Conservation (phyloP, 208 protist species). For the Crithidia fasciculata region DNA sequence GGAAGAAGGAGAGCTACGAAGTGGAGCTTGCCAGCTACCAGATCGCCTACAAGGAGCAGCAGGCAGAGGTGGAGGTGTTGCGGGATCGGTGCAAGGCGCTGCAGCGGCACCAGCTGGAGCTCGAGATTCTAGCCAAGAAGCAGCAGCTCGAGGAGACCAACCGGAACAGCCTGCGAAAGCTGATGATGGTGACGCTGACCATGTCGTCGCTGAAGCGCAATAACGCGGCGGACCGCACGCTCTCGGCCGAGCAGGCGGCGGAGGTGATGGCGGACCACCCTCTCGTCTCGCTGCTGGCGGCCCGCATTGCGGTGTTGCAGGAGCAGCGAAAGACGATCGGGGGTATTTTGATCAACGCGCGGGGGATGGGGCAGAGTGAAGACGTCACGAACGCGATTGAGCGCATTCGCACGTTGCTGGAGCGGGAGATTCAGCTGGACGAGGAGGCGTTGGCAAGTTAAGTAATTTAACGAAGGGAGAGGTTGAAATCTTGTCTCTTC, state of each 20-base stretch:
- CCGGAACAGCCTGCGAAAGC: slow-evolving; percentile 38
- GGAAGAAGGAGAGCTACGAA: slow-evolving; percentile 49
- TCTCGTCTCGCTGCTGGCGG: slow-evolving; percentile 40
- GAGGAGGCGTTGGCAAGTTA: slow-evolving; percentile 21
- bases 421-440: slow-evolving; percentile 28
- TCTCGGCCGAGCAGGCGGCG: slow-evolving; percentile 27
- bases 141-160: slow-evolving; percentile 53
- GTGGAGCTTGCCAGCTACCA: slow-evolving; percentile 74
- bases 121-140: slow-evolving; percentile 57
- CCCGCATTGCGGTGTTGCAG: slow-evolving; percentile 50
- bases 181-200: slow-evolving; percentile 23
- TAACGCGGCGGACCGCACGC: slow-evolving; percentile 16
- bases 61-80: slow-evolving; percentile 60
- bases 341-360: slow-evolving; percentile 27
- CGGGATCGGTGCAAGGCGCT: slow-evolving; percentile 25
- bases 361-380: slow-evolving; percentile 22
- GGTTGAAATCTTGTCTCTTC: too few species aligned
- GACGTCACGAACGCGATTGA: slow-evolving; percentile 20
- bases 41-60: slow-evolving; percentile 78
- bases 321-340: slow-evolving; percentile 45
- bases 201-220: slow-evolving; percentile 15
- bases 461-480: neutral
- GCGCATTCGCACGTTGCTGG: slow-evolving; percentile 28
- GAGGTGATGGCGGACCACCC: slow-evolving; percentile 43
- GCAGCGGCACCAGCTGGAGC: slow-evolving; percentile 37